These are phyloP conservation scores for Leccinum truebloodii DNA, from an alignment of 768 basidiomycete genomes.

Conservation along the genomic window DNA sequence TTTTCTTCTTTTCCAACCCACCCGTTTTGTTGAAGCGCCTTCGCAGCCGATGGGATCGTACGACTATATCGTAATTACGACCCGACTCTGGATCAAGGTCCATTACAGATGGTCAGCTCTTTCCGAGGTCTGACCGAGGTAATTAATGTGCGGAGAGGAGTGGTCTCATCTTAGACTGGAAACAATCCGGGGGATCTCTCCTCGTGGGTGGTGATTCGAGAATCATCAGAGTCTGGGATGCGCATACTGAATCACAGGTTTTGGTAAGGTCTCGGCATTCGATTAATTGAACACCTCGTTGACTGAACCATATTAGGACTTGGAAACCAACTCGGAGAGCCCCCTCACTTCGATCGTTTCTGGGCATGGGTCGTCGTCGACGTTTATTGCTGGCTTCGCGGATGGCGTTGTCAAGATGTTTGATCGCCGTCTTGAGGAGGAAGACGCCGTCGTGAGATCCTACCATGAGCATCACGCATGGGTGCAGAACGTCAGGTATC, in stretches of 20 bases:
- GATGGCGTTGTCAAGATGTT: slow-evolving; percentile 90
- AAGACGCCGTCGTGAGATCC: slow-evolving; percentile 77
- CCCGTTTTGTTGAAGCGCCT: background rate
- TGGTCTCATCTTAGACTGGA: slow-evolving; percentile 92
- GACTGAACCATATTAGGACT: slow-evolving; percentile 53
- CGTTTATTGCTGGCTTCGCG: slow-evolving; percentile 89
- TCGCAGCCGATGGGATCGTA: slow-evolving; percentile 84
- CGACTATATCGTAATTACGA: slow-evolving; percentile 94
- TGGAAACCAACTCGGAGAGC: slow-evolving; percentile 87
- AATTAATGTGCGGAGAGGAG: slow-evolving; percentile 67
- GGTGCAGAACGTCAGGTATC: slow-evolving; percentile 90
- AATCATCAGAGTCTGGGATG: slow-evolving; percentile 93
- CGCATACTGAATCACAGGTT: slow-evolving; percentile 78
- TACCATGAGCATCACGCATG: slow-evolving; percentile 82
- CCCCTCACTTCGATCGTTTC: slow-evolving; percentile 85
- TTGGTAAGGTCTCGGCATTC: slow-evolving; percentile 48
- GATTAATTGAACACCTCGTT: background rate
- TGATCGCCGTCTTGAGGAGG: slow-evolving; percentile 84
- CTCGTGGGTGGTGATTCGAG: slow-evolving; percentile 92
- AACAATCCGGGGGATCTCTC: slow-evolving; percentile 80
- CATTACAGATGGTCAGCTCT: slow-evolving; percentile 89
- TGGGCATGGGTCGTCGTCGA: slow-evolving; percentile 72
- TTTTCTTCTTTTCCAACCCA: background rate
- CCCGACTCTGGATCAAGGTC: slow-evolving; percentile 62
- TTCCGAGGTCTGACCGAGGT: slow-evolving; percentile 88